Conservation (phyloP, 768 basidiomycete genomes). For the Polyporus arcularius region DNA sequence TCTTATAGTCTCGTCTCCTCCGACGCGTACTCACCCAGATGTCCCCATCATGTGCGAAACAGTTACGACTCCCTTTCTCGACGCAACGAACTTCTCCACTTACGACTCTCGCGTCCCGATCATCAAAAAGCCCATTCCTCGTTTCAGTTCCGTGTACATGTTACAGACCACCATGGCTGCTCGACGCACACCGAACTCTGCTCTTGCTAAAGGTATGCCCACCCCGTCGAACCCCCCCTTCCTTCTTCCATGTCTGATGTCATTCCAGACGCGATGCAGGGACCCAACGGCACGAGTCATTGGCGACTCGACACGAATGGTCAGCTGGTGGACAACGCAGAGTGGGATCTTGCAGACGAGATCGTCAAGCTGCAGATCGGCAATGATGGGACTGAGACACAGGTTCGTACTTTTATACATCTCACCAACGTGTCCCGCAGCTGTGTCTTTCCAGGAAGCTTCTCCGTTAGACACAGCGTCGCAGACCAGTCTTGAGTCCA, state of each 20-base stretch:
- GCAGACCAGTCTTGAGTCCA: constrained; percentile 66
- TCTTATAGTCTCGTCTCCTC: constrained; percentile 20
- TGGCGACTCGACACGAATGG: constrained; percentile 69
- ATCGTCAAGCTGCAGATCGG: constrained; percentile 72
- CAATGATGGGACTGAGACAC: constrained; percentile 53
- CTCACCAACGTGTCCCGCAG: constrained; percentile 53
- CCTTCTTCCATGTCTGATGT: constrained; percentile 14
- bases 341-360: constrained; percentile 75
- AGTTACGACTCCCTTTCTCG: constrained; percentile 56
- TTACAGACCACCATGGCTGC: constrained; percentile 24
- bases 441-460: constrained; percentile 59
- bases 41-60: constrained; percentile 56
- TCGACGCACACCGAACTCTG: constrained; percentile 25
- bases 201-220: constrained; percentile 26
- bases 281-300: constrained; percentile 45
- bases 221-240: not conserved
- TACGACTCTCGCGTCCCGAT: constrained; percentile 32
- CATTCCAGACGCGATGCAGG: constrained; percentile 36
- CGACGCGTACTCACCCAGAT: constrained; percentile 21
- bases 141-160: constrained; percentile 34
- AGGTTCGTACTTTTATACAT: constrained; percentile 70
- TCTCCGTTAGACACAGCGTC: constrained; percentile 78
- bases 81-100: constrained; percentile 40
- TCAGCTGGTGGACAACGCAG: constrained; percentile 61
- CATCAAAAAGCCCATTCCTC: constrained; percentile 32